Evolutionary conservation across 2,329 filamentous ascomycete species (phyloP).

Genomic region (Pseudopyricularia javanii): DNA sequence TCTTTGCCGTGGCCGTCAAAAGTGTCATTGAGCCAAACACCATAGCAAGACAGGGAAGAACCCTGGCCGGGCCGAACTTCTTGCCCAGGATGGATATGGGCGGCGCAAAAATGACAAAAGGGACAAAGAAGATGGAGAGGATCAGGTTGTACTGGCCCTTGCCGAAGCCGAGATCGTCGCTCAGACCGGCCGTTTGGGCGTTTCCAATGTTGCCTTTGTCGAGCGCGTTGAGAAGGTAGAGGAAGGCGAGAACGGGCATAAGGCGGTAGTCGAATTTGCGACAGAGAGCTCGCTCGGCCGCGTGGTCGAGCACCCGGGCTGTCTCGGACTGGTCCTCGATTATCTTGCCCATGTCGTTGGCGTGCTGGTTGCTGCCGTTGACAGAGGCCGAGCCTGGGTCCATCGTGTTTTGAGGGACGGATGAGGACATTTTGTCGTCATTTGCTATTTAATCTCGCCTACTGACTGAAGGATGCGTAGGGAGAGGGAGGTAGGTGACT

Average conservation of each 20-base stretch:
- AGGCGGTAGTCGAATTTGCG: slow-evolving; percentile 28
- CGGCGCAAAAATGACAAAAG: slow-evolving; percentile 59
- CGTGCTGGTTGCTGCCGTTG: background rate
- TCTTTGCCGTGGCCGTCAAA: slow-evolving; percentile 38
- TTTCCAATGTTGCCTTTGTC: slow-evolving; percentile 31
- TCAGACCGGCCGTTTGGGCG: slow-evolving; percentile 39
- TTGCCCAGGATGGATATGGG: slow-evolving; percentile 55
- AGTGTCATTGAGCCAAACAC: slow-evolving; percentile 54
- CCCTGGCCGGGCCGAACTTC: slow-evolving; percentile 49
- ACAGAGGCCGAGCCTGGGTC: background rate
- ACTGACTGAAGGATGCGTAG: too few species aligned
- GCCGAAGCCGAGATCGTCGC: slow-evolving; percentile 43
- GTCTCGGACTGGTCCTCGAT: background rate
- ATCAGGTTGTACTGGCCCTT: slow-evolving; percentile 57
- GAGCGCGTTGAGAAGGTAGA: slow-evolving; percentile 12
- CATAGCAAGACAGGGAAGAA: slow-evolving; percentile 54
- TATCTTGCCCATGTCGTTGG: background rate
- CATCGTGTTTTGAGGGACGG: too few species aligned
- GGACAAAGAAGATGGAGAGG: slow-evolving; percentile 59
- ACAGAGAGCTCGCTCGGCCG: slow-evolving; percentile 3
- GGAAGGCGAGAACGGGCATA: slow-evolving; percentile 26
- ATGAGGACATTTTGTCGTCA: too few species aligned
- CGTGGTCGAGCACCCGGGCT: slow-evolving; percentile 3
- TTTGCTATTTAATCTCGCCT: too few species aligned
- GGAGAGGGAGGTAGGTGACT: too few species aligned